Evolutionary conservation across 768 basidiomycete genomes (phyloP), one percentile per base, ranked within the genome.

Genomic region (Asterophora lycoperdoides): DNA sequence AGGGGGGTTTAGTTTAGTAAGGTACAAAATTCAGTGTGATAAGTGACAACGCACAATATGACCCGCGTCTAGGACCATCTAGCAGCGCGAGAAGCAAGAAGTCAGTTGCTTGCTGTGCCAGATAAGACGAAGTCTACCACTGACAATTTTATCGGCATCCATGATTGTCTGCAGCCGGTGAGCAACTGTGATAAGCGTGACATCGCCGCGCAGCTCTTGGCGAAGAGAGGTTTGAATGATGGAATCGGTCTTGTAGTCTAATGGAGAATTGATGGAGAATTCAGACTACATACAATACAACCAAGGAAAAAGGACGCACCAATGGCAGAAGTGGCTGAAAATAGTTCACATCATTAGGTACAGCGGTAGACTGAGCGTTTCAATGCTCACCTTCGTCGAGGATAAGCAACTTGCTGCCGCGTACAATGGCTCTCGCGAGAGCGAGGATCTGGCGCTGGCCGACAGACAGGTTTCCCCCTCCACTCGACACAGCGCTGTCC

Each of bases 361-460:
- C 4, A 73, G 69, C 51, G 59, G 70, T 69, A 29, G 65, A 55
- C 40, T 58, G 57, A 34, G 68, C 65, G 18, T 14, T 29, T 13
- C 6, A 19, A 52, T 36, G 61, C 55, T 64, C 66, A 63, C 81
- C 82, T 65, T 83, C 83, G 59, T 81, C 81, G 33, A 84, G 64
- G 36, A 85, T 78, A 40, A 85, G 73, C 28, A 85, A 68, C 38
- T 79, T 74, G 64, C 77, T 83, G 37, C 75, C 72, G 28, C 79
- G 70, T 9, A 84, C 67, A 52, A 84, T 73, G 2, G 83, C 83
- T 30, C 83, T 69, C 4, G 83, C 82, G 60, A 85, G 71, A 8
- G 81, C 81, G 40, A 85, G 73, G 40, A 85, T 74, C 56, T 90
- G 88, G 8, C 86, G 65, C 58, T 90, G 86, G 18, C 89, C 89